Evolutionary conservation across 768 basidiomycete genomes (phyloP).

Genomic region (Naematelia aurantialba): DNA sequence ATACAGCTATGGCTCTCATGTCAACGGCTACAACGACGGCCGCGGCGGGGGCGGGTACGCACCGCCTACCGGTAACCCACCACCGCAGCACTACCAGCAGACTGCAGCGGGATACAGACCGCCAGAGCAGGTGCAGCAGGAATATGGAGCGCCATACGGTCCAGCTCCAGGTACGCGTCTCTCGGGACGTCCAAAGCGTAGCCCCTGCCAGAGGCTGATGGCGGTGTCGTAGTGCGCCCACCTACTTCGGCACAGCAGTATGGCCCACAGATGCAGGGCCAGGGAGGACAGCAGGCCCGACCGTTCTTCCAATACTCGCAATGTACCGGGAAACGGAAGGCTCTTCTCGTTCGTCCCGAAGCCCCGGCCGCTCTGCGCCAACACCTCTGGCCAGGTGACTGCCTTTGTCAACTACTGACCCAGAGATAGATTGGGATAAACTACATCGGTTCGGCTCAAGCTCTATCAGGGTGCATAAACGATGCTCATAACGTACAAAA

Average conservation of each 20-base stretch:
- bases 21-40: background rate
- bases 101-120: slow-evolving; percentile 45
- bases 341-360: slow-evolving; percentile 61
- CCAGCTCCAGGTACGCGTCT: slow-evolving; percentile 36
- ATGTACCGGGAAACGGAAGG: slow-evolving; percentile 82
- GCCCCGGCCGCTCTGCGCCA: background rate
- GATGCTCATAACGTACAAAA: slow-evolving; percentile 74
- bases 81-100: slow-evolving; percentile 27
- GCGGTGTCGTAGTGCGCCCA: slow-evolving; percentile 54
- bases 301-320: slow-evolving; percentile 76
- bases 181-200: no score
- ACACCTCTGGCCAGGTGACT: slow-evolving; percentile 32
- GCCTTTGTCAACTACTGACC: background rate
- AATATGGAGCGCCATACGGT: slow-evolving; percentile 10
- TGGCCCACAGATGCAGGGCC: slow-evolving; percentile 56
- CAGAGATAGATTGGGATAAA: slow-evolving; percentile 69
- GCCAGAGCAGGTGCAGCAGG: slow-evolving; percentile 20
- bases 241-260: slow-evolving; percentile 46
- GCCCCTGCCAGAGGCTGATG: no score
- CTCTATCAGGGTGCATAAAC: slow-evolving; percentile 82
- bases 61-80: slow-evolving; percentile 20
- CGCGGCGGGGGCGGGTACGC: slow-evolving; percentile 8
- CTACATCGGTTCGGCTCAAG: slow-evolving; percentile 64
- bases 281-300: slow-evolving; percentile 19
- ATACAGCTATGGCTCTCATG: background rate